Evolutionary conservation across 106 monocot genomes (phyloP), one percentile per base, ranked within the genome.

Genomic region (Allium sativum): DNA sequence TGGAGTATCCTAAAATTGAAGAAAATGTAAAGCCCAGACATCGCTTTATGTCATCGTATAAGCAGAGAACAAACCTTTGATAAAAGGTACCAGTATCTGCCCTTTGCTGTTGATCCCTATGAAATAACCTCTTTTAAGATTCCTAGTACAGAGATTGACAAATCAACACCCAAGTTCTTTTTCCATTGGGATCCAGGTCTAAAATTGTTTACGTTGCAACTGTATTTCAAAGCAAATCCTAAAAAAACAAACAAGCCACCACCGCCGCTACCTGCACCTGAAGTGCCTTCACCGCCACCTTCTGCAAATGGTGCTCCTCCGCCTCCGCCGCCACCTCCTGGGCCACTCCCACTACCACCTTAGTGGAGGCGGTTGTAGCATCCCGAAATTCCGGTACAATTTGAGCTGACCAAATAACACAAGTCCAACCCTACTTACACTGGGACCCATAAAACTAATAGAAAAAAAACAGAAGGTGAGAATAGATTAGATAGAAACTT

Each of bases 1-100:
- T 96, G n/a, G 87, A 87, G 44, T 96, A 96, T 68, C 90, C 95
- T 55, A 90, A 96, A 80, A 96, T 96, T 48, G 90, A 96, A 69
- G 95, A 96, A 53, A 79, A 84, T 12, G 21, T 57, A 19, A 96
- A 91, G 56, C 95, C 95, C 42, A 84, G 87, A 48, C 95, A 96
- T 63, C 73, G 90, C 21, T 96, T 96, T 65, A 96, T 96, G 95
- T 87, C 96, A 59, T 87, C 96, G 7, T 96, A 78, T 56, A 90
- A 91, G 73, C 96, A 96, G 84, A 55, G 58, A 87, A 12, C 77
- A 96, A 77, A 62, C 87, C 18, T 84, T 79, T 52, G 96, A 96
- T 68, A 86, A 84, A 62, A 75, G 84, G 59, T 91, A 96, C 64
- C 96, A 96, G 64, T 96, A 96, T 76, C 84, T 96, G 61, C 67